Percentiles rank a stretch among this genome's conserved stretches.
Conservation (phyloP, 2,329 filamentous ascomycete species). For the Phialocephala subalpina region DNA sequence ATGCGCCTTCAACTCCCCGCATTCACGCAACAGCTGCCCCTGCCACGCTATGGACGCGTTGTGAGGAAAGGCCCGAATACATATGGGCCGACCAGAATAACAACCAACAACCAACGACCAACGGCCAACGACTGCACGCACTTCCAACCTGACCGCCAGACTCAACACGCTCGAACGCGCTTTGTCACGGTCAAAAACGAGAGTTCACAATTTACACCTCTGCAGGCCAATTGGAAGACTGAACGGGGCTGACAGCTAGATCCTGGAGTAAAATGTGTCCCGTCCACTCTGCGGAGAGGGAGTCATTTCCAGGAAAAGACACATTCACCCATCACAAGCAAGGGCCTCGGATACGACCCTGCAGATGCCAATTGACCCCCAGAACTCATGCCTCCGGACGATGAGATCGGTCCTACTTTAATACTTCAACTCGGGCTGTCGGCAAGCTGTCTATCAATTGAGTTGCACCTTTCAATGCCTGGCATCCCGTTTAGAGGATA, state of each 20-base stretch:
- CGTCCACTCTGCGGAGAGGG: neutral
- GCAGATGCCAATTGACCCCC: neutral
- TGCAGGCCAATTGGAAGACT: neutral
- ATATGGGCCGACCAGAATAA: too few species aligned
- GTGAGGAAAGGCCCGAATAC: slow-evolving; percentile 8
- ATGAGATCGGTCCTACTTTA: neutral
- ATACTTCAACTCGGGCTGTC: neutral
- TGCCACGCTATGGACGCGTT: neutral
- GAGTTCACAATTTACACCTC: neutral
- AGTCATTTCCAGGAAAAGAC: neutral
- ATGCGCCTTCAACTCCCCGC: slow-evolving; percentile 5
- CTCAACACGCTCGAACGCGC: neutral
- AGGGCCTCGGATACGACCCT: slow-evolving; percentile 4
- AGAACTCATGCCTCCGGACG: neutral
- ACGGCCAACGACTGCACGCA: neutral
- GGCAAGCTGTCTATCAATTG: neutral
- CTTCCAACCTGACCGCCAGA: neutral
- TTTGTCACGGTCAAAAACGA: neutral
- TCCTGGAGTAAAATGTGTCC: neutral
- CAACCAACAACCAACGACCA: too few species aligned
- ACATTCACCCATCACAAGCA: neutral
- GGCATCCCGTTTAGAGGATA: neutral
- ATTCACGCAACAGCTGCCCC: slow-evolving; percentile 2
- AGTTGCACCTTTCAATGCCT: neutral
- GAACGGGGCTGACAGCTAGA: neutral